These are phyloP conservation scores for Teunomyces pallodes DNA, from an alignment of 805 yeast genomes.

Conservation along the genomic window DNA sequence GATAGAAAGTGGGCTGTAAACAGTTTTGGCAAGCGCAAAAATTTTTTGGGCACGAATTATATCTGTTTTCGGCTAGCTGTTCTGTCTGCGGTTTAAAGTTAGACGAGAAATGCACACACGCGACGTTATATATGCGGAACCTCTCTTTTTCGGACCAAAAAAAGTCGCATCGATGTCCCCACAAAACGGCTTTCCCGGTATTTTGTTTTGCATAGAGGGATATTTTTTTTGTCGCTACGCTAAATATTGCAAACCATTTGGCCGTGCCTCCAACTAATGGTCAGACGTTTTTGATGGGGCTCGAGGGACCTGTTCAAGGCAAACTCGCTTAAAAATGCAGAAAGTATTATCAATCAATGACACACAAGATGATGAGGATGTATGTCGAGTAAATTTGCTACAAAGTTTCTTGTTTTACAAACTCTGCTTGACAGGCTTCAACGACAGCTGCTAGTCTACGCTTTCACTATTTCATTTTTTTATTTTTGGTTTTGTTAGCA, in stretches of 20 bases:
- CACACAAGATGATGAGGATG: background rate
- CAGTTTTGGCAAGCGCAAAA: background rate
- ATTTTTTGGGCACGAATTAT: background rate
- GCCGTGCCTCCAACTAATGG: background rate
- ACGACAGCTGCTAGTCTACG: no score
- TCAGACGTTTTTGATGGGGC: background rate
- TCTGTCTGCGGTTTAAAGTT: background rate
- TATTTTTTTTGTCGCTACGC: background rate
- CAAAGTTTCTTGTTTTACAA: no score
- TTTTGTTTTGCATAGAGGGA: background rate
- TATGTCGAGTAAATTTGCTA: background rate
- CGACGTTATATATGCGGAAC: slow-evolving; percentile 1
- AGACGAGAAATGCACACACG: slow-evolving; percentile 4
- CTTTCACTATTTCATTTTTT: background rate
- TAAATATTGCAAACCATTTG: background rate
- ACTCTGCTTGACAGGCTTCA: no score
- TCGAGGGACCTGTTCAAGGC: background rate
- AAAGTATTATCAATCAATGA: background rate
- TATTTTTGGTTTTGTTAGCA: background rate
- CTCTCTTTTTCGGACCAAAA: slow-evolving; percentile 3
- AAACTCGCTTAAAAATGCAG: background rate
- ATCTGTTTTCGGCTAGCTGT: slow-evolving; percentile 1
- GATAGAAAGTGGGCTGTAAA: background rate
- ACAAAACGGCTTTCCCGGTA: background rate
- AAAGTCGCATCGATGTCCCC: background rate